Evolutionary conservation across 2,329 filamentous ascomycete genomes (phyloP), one percentile per base, ranked within the genome.

Genomic region (Rhinocladiella mackenziei): DNA sequence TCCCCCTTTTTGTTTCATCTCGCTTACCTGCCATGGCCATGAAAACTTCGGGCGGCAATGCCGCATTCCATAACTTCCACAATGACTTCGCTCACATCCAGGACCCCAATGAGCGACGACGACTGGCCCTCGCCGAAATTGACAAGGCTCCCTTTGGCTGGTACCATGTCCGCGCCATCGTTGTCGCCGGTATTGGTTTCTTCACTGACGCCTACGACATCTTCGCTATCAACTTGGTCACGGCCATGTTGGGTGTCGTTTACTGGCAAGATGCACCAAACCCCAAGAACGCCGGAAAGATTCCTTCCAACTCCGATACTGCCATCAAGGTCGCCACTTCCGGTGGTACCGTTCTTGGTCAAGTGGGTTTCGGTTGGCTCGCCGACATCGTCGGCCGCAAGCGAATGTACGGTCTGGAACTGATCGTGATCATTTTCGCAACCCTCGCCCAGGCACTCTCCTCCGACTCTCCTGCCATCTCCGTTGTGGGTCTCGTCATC

Each of bases 161-260:
- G 85, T 87, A 89, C 62, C 86, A 92, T 60, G 78, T 89, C 46
- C 78, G 86, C 29, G 83, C 86, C 45, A 77, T 86, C 41, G 68
- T 86, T 6, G 86, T 91, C 17, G 86, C 86, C 20, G 86, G 87
- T 58, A 83, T 91, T 50, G 87, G 86, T 56, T 92, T 94, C 78
- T 92, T 92, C 67, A 91, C 86, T 11, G 87, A 91, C 62, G 84
- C 84, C 9, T 91, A 89, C 66, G 82, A 85, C 60, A 86, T 89
- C 69, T 92, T 92, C 65, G 81, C 83, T 60, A 83, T 84, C 56
- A 83, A 81, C 53, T 71, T 88, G 60, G 71, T 84, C 52, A 86
- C 83, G 19, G 75, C 77, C 51, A 88, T 89, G 83, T 64, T 89
- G 38, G 86, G 86, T 30, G 80, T 89, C 36, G 85, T 89, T 54